A percentile compares a stretch with the other conserved stretches of the same genome.
Evolutionary conservation across 1,284 basidiomycete genomes (phyloP).

Genomic region (Caloboletus firmus): DNA sequence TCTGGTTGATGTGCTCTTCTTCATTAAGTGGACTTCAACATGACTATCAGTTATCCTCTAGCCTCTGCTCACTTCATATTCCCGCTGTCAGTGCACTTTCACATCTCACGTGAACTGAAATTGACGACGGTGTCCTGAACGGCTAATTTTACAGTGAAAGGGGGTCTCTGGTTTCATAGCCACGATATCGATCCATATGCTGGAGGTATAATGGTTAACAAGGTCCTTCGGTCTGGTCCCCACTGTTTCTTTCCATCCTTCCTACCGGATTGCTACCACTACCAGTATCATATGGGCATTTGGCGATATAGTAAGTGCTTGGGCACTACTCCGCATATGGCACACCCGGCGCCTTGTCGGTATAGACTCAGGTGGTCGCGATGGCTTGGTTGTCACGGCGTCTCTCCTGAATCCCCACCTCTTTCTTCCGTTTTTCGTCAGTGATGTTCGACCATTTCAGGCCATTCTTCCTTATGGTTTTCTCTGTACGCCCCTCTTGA

Average conservation of each 20-base stretch:
- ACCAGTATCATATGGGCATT: conserved; percentile 70
- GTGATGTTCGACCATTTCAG: conserved; percentile 99
- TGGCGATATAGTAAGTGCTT: conserved; percentile 66
- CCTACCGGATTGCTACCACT: conserved; percentile 61
- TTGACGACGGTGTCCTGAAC: neutral
- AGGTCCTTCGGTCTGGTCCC: conserved; percentile 55
- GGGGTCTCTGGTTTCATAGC: conserved; percentile 78
- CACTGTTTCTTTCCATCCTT: conserved; percentile 77
- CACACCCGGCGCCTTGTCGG: conserved; percentile 52
- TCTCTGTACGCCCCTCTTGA: conserved; percentile 62
- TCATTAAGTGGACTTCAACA: conserved; percentile 45
- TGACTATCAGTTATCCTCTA: conserved; percentile 77
- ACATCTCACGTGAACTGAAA: neutral
- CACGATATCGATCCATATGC: conserved; percentile 81
- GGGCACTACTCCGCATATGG: conserved; percentile 69
- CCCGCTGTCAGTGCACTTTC: conserved; percentile 41
- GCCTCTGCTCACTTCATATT: conserved; percentile 80
- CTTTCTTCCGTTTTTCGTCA: conserved; percentile 61
- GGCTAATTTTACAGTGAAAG: conserved; percentile 63
- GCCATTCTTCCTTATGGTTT: conserved; percentile 94
- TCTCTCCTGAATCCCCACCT: conserved; percentile 90
- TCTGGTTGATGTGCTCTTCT: conserved; percentile 22
- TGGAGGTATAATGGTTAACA: conserved; percentile 54
- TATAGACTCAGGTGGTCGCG: conserved; percentile 43
- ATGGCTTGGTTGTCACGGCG: conserved; percentile 56